These are phyloP conservation scores for Dictyostelium capitatum DNA, from an alignment of 78 protist genomes.

Conservation along the genomic window DNA sequence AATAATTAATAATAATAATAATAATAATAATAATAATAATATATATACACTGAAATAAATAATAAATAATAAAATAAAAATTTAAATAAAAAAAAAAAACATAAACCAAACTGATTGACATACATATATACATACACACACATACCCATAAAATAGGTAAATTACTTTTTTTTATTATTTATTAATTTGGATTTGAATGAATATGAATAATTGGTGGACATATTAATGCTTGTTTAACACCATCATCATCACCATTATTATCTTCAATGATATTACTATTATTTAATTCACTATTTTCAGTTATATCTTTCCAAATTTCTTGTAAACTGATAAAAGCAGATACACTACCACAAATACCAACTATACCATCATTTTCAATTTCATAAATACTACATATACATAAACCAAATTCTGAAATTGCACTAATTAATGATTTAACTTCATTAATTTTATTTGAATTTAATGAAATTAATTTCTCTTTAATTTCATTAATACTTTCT, in stretches of 20 bases:
- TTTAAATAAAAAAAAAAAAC: not conserved
- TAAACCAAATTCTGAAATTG: constrained; percentile 33
- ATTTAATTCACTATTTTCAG: not conserved
- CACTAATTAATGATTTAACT: constrained; percentile 16
- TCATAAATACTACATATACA: constrained; percentile 47
- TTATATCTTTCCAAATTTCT: constrained; percentile 35
- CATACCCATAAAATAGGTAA: too few species aligned
- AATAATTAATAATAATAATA: not conserved
- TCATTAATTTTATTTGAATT: not conserved
- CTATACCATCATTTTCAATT: constrained; percentile 25
- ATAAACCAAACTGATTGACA: not conserved
- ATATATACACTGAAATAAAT: not conserved
- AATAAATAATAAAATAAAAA: not conserved
- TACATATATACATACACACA: too few species aligned
- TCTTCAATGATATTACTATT: not conserved
- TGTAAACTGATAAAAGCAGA: constrained; percentile 20
- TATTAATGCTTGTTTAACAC: not conserved
- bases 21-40: not conserved
- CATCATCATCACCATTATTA: not conserved
- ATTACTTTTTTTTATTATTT: too few species aligned
- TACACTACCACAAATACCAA: constrained; percentile 11
- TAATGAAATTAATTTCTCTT: not conserved
- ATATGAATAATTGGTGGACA: constrained; percentile 15
- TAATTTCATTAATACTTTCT: not conserved
- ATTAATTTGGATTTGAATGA: constrained; percentile 16